A percentile compares a stretch with the other conserved stretches of the same genome.
Conservation (phyloP, 441 rosid genomes). For the Flueggea neowawraea region DNA sequence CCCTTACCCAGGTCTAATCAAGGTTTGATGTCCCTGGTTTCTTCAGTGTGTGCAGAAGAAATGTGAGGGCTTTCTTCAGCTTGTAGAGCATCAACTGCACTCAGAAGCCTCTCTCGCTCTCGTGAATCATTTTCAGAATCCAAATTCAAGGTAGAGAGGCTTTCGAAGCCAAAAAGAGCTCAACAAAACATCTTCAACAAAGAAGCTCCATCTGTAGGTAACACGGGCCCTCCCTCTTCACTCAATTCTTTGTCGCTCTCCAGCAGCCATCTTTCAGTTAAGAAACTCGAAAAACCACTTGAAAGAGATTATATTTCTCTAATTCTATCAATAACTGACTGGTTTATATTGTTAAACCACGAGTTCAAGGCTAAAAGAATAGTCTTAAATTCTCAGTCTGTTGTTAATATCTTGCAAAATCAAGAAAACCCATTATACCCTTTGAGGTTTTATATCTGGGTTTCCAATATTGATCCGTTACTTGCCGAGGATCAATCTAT, state of each 20-base stretch:
- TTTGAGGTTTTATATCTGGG: slow-evolving; percentile 77
- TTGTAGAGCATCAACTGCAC: slow-evolving; percentile 37
- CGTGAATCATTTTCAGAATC: slow-evolving; percentile 3
- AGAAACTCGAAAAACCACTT: slow-evolving; percentile 9
- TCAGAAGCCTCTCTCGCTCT: slow-evolving; percentile 10
- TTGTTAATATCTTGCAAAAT: slow-evolving; percentile 66
- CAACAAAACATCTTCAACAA: background rate
- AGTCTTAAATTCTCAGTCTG: slow-evolving; percentile 40
- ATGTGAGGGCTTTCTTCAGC: slow-evolving; percentile 51
- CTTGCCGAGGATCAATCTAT: slow-evolving; percentile 52
- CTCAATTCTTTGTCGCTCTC: slow-evolving; percentile 10
- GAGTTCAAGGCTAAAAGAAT: slow-evolving; percentile 54
- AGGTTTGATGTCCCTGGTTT: too few relatives aligned
- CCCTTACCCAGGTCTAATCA: too few relatives aligned
- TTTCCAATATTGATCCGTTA: slow-evolving; percentile 42
- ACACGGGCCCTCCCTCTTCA: slow-evolving; percentile 5
- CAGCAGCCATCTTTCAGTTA: background rate
- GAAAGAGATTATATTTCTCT: slow-evolving; percentile 55
- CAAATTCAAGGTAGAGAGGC: slow-evolving; percentile 18
- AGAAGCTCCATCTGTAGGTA: slow-evolving; percentile 27
- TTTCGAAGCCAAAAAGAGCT: slow-evolving; percentile 1
- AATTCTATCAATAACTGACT: slow-evolving; percentile 61
- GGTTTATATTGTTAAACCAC: slow-evolving; percentile 67
- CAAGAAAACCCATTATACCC: slow-evolving; percentile 57
- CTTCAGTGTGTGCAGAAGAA: slow-evolving; percentile 1